Base-by-base conservation (phyloP, 2,329 filamentous ascomycete species). In the Hortaea werneckii region DNA sequence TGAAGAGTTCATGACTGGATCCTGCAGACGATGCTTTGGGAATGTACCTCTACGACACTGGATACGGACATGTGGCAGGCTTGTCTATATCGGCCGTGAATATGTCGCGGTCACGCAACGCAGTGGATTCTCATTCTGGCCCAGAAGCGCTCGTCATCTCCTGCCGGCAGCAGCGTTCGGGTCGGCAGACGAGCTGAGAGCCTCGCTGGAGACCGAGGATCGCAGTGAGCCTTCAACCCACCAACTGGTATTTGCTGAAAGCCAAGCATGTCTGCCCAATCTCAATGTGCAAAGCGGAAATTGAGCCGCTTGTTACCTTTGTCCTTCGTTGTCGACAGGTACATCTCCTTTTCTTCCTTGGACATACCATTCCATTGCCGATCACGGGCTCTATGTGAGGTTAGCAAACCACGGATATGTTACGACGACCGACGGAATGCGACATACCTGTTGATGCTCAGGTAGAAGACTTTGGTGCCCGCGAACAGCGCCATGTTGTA, bases 381-480 rank as follows among this genome's bases (percentile, higher is more conserved):
- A 56, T 50, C 58, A 37, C 4, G 29, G 52, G 45, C 32, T 57
- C 44, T 38, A n/a, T 7, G 5, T 20, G 20, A 4, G 20, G 20
- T 20, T 8, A 39, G 29, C 42, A 13, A 8, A 26, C 29, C 35
- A 44, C 5, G n/a, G 39, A 26, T 8, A 2, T 26, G 2, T 27
- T 4, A 9, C 20, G 8, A n/a, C n/a, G 12, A 9, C n/a, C n/a
- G 2, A 27, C 8, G 20, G 20, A 20, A 20, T 20, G 20, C 20
- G 12, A 40, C 42, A 40, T 29, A 48, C 47, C 32, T 37, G 39
- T 50, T 50, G 27, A 50, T 9, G 29, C 20, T 38, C 2, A 74
- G 57, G 52, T 80, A 80, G 52, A 75, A 80, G 0, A 67, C 43
- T 56, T 79, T 79, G 1, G 74, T 68, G 0, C 65, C 58, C 5